phyloP scores from a whole-genome alignment of 1,139 yeast species.

The Pichia cactophila region DNA sequence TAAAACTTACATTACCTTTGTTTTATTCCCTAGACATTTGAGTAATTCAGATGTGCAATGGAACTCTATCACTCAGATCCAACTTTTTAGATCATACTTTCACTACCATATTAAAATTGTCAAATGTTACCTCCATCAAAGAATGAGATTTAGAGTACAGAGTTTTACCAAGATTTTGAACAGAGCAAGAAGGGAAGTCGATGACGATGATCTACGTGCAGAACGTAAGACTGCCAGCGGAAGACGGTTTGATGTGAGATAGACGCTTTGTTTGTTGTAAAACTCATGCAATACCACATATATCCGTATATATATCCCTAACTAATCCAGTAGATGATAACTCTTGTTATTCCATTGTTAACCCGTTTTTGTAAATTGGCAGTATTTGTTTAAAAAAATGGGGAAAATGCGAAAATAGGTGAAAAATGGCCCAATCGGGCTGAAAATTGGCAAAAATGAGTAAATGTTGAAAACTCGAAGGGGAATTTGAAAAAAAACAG shows the following conservation, averaged over 20 bases:
- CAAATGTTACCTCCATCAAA: constrained; percentile 95
- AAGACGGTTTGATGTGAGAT: constrained; percentile 51
- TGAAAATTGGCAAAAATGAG: not conserved
- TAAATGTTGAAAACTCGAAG: too few species aligned
- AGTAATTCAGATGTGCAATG: constrained; percentile 63
- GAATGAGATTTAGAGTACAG: constrained; percentile 93
- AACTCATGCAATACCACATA: too few species aligned
- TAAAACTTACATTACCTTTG: constrained; percentile 72
- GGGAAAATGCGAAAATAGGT: not conserved
- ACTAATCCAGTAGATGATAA: too few species aligned
- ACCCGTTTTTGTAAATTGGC: not conserved
- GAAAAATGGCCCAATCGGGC: not conserved
- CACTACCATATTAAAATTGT: constrained; percentile 98
- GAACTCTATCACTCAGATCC: constrained; percentile 80
- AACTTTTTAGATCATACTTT: constrained; percentile 90
- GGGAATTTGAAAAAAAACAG: too few species aligned
- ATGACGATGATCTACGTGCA: constrained; percentile 57
- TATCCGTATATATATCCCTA: not conserved
- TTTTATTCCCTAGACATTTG: constrained; percentile 65
- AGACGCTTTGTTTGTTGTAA: not conserved
- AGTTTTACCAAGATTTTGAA: constrained; percentile 92
- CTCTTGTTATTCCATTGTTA: too few species aligned
- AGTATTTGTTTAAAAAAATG: not conserved
- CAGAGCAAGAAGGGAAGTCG: constrained; percentile 92
- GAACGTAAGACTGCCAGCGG: constrained; percentile 83